Conservation (phyloP, 768 basidiomycete species). For the Trametes punicea region DNA sequence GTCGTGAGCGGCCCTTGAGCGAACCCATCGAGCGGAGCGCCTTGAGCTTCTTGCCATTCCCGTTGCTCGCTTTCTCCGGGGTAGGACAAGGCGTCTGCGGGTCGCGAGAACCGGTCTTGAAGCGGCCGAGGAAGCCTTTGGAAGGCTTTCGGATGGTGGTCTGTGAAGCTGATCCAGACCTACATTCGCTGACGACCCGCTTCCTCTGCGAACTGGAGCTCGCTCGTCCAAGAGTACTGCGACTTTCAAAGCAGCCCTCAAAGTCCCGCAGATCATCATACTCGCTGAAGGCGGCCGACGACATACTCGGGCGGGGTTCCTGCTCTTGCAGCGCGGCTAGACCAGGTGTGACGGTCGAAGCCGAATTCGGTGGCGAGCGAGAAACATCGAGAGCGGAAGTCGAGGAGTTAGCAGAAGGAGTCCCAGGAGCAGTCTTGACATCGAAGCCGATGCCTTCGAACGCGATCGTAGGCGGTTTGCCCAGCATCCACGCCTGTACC, state of each 20-base stretch:
- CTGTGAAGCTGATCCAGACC: slow-evolving; percentile 25
- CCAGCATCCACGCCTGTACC: slow-evolving; percentile 95
- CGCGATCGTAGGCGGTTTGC: slow-evolving; percentile 84
- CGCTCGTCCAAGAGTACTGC: slow-evolving; percentile 60
- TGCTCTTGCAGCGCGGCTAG: slow-evolving; percentile 34
- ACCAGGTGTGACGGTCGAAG: slow-evolving; percentile 11
- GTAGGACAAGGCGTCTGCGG: slow-evolving; percentile 44
- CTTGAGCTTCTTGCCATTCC: slow-evolving; percentile 55
- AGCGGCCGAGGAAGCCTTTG: slow-evolving; percentile 59
- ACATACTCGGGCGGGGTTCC: slow-evolving; percentile 64
- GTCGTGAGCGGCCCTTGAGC: slow-evolving; percentile 44
- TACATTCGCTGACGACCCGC: slow-evolving; percentile 34
- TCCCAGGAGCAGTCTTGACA: slow-evolving; percentile 29
- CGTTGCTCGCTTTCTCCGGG: slow-evolving; percentile 37
- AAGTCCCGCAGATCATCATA: slow-evolving; percentile 88
- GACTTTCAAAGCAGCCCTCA: slow-evolving; percentile 80
- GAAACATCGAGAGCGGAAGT: slow-evolving; percentile 7
- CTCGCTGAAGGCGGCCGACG: slow-evolving; percentile 73
- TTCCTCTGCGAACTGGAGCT: slow-evolving; percentile 32
- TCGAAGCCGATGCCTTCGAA: slow-evolving; percentile 87
- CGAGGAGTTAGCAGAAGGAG: slow-evolving; percentile 15
- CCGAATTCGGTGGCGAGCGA: slow-evolving; percentile 14
- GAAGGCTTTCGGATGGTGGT: slow-evolving; percentile 56
- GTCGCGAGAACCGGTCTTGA: slow-evolving; percentile 46
- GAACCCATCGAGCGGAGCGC: slow-evolving; percentile 81